These are phyloP conservation scores for Ambrosia hybrid DNA, from an alignment of 140 eudicot species.

Conservation along the genomic window DNA sequence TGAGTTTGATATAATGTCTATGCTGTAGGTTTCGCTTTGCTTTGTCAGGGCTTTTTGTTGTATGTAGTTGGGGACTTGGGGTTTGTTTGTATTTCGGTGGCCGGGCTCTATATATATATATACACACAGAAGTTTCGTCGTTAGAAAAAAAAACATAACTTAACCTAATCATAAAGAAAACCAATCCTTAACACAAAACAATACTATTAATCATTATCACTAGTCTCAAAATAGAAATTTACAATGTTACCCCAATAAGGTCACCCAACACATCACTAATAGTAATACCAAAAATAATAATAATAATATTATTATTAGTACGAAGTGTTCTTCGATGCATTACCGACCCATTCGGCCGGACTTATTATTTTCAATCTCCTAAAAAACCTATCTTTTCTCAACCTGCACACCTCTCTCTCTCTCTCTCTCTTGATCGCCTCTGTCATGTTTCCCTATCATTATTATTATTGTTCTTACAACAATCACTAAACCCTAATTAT, in stretches of 20 bases:
- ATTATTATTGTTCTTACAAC: neutral
- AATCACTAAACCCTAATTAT: conserved; percentile 36
- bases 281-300: too few relatives aligned
- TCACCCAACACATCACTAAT: neutral
- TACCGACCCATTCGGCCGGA: conserved; percentile 41
- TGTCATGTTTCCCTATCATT: conserved; percentile 19
- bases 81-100: too few relatives aligned
- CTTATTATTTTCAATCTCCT: conserved; percentile 35
- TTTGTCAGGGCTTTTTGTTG: too few relatives aligned
- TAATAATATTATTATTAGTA: neutral
- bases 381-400: conserved; percentile 40
- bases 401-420: conserved; percentile 16
- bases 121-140: too few relatives aligned
- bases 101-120: too few relatives aligned
- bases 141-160: too few relatives aligned
- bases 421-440: neutral
- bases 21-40: too few relatives aligned
- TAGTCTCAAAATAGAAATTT: conserved; percentile 1
- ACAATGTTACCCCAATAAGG: neutral
- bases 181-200: too few relatives aligned
- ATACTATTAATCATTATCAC: neutral
- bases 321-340: conserved; percentile 34
- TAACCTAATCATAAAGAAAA: too few relatives aligned
- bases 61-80: too few relatives aligned
- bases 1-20: too few relatives aligned